A percentile compares a stretch with the other conserved stretches of the same genome.
These are phyloP conservation scores for Aspergillus haitiensis DNA, from an alignment of 495 filamentous ascomycete species.

Conservation along the genomic window DNA sequence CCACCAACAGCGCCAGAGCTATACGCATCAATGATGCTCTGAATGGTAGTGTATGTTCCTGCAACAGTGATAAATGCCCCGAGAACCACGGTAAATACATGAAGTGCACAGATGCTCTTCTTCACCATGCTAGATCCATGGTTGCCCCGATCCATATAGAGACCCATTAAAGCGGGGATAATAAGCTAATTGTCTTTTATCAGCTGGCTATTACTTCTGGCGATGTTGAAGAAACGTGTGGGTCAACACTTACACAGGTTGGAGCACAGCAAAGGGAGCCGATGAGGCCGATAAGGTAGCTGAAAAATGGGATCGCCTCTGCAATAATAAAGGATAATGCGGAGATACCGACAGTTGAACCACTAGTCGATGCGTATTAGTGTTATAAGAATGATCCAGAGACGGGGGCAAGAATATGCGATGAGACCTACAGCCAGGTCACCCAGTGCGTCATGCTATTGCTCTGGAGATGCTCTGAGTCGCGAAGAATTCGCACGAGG, in stretches of 20 bases:
- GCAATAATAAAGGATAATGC: conserved; percentile 63
- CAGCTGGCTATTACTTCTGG: neutral
- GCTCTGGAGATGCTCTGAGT: conserved; percentile 53
- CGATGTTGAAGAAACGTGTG: neutral
- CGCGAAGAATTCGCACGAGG: conserved; percentile 55
- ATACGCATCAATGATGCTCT: neutral
- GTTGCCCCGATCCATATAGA: neutral
- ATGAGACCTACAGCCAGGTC: conserved; percentile 47
- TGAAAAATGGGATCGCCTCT: conserved; percentile 66
- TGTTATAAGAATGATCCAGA: neutral
- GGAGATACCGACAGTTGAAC: conserved; percentile 52
- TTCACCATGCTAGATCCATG: neutral
- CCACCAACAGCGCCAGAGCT: neutral
- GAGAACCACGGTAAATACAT: neutral
- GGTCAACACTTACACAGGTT: neutral
- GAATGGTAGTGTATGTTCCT: neutral
- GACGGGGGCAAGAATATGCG: neutral
- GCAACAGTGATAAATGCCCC: neutral
- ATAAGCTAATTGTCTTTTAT: neutral
- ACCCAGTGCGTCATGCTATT: conserved; percentile 43
- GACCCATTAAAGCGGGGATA: neutral
- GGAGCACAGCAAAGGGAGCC: conserved; percentile 35
- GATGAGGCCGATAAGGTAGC: conserved; percentile 53
- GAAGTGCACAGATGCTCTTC: neutral
- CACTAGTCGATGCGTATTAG: neutral